phyloP scores from a whole-genome alignment of 306 rosid species.

The Morella rubra region DNA sequence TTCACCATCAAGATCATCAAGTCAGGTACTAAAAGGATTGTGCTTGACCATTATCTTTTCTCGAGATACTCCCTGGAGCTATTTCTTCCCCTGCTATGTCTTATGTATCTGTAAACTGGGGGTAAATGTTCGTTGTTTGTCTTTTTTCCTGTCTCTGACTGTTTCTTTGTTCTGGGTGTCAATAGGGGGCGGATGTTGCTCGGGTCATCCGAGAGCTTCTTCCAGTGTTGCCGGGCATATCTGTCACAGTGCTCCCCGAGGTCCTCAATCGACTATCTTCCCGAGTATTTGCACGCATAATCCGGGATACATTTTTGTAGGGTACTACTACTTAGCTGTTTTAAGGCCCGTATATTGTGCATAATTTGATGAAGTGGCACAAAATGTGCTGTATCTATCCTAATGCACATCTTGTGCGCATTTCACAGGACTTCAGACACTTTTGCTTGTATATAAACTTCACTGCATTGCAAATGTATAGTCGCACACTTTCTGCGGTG shows the following conservation, averaged over 20 bases:
- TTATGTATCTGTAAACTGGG: neutral
- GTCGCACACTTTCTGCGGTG: neutral
- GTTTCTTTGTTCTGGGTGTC: conserved; percentile 22
- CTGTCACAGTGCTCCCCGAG: conserved; percentile 80
- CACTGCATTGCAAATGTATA: conserved; percentile 7
- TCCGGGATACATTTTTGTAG: conserved; percentile 80
- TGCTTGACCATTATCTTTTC: neutral
- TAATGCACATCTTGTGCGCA: conserved; percentile 15
- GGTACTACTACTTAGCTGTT: conserved; percentile 7
- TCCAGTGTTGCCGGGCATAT: conserved; percentile 83
- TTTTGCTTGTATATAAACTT: conserved; percentile 23
- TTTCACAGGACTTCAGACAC: conserved; percentile 4
- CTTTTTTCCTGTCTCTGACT: neutral
- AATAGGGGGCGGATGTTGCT: conserved; percentile 57
- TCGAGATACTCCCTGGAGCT: no score
- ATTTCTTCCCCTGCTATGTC: neutral
- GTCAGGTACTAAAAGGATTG: conserved; percentile 54
- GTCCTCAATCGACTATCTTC: conserved; percentile 78
- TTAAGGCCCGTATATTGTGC: conserved; percentile 38
- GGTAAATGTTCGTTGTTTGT: neutral
- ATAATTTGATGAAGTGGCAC: conserved; percentile 23
- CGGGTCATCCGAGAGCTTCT: conserved; percentile 75
- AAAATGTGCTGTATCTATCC: conserved; percentile 24
- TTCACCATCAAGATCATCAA: conserved; percentile 56
- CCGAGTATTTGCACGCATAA: conserved; percentile 80